phyloP scores from a whole-genome alignment of 208 protist species.

The Acanthamoeba healyi region DNA sequence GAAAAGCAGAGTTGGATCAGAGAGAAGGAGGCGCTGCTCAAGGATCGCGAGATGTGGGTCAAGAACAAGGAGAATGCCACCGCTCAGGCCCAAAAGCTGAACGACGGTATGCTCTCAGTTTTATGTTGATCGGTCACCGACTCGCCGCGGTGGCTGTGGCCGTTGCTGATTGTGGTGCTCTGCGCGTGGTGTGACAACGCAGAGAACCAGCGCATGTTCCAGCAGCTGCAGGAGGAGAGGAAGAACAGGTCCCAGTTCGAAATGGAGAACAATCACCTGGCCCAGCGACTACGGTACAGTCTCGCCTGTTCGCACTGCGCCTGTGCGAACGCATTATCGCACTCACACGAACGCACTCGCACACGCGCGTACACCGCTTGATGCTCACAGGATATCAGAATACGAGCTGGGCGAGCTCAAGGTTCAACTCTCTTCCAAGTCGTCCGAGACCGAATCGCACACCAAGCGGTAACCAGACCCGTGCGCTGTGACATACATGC shows the following conservation, averaged over 20 bases:
- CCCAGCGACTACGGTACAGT: constrained; percentile 1
- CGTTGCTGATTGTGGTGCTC: background rate
- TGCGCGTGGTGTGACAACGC: too few species aligned
- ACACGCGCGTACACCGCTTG: too few species aligned
- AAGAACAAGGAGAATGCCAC: constrained; percentile 16
- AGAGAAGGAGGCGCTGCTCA: background rate
- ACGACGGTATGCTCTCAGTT: too few species aligned
- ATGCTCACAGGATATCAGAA: background rate
- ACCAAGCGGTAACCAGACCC: background rate
- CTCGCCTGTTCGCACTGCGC: background rate
- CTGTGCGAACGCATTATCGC: too few species aligned
- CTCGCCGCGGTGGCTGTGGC: background rate
- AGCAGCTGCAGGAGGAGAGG: constrained; percentile 4
- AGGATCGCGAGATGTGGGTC: background rate
- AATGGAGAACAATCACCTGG: background rate
- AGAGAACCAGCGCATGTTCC: constrained; percentile 3
- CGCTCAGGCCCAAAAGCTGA: background rate
- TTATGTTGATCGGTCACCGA: background rate
- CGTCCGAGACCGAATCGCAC: constrained; percentile 18
- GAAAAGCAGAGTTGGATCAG: background rate
- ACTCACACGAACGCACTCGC: background rate
- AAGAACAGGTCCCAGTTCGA: background rate
- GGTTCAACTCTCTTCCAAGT: constrained; percentile 3
- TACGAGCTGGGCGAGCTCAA: constrained; percentile 38
- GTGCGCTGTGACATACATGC: background rate